These are phyloP conservation scores for Bjerkandera adusta DNA, from an alignment of 1,284 basidiomycete species.

Conservation along the genomic window DNA sequence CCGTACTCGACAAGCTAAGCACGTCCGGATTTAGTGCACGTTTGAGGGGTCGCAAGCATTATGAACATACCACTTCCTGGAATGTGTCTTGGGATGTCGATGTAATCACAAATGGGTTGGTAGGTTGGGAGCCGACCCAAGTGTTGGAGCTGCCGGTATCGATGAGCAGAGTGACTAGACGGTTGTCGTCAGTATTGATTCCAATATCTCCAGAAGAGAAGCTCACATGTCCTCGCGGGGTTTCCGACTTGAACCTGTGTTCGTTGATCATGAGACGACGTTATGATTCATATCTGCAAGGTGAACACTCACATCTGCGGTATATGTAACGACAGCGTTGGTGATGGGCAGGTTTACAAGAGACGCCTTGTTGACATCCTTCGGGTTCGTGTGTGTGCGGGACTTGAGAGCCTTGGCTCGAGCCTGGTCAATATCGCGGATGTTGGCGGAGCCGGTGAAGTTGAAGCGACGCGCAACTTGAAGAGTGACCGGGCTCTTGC, in stretches of 20 bases:
- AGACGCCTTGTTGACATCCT: slow-evolving; percentile 9
- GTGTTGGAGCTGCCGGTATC: slow-evolving; percentile 13
- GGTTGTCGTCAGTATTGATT: background rate
- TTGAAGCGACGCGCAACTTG: slow-evolving; percentile 26
- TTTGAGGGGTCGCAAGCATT: too few relatives aligned
- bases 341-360: slow-evolving; percentile 16
- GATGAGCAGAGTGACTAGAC: slow-evolving; percentile 15
- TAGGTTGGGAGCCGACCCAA: slow-evolving; percentile 6
- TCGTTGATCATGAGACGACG: too few relatives aligned
- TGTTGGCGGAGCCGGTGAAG: slow-evolving; percentile 16
- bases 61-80: too few relatives aligned
- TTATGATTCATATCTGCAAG: background rate
- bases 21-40: too few relatives aligned
- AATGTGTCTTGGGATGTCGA: too few relatives aligned
- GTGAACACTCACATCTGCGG: slow-evolving; percentile 15
- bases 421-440: slow-evolving; percentile 25
- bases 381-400: slow-evolving; percentile 3
- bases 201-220: background rate
- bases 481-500: slow-evolving; percentile 22
- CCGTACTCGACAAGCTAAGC: slow-evolving; percentile 23
- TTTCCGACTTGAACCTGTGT: slow-evolving; percentile 9
- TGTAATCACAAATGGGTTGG: too few relatives aligned
- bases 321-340: slow-evolving; percentile 26
- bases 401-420: slow-evolving; percentile 24
- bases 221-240: slow-evolving; percentile 7